phyloP scores from a whole-genome alignment of 2,329 filamentous ascomycete species.

The Cercospora zeae-maydis region DNA sequence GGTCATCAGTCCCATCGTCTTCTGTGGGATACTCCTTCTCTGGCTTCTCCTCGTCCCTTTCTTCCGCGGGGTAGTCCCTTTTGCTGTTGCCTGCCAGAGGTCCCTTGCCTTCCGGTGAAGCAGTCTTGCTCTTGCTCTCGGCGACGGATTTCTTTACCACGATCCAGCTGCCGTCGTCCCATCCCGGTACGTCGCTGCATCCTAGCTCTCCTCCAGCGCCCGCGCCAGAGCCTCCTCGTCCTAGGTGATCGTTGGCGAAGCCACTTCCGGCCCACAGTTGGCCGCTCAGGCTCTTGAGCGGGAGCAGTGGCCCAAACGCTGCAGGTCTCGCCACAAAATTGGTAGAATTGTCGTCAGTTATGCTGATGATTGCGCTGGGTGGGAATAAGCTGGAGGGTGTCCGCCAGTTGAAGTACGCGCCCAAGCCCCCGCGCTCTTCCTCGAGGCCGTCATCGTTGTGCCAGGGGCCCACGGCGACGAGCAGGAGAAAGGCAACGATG shows the following conservation, averaged over 20 bases:
- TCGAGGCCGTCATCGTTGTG: conserved; percentile 16
- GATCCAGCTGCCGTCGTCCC: conserved; percentile 58
- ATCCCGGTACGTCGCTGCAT: conserved; percentile 90
- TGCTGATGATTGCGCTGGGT: conserved; percentile 88
- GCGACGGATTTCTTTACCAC: conserved; percentile 21
- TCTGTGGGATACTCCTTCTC: conserved; percentile 31
- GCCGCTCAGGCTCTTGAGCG: conserved; percentile 73
- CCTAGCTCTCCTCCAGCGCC: conserved; percentile 78
- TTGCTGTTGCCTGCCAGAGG: conserved; percentile 25
- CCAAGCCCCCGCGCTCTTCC: conserved; percentile 37
- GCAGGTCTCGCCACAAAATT: conserved; percentile 92
- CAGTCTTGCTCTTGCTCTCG: conserved; percentile 23
- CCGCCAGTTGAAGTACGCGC: conserved; percentile 49
- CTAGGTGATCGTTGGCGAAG: conserved; percentile 74
- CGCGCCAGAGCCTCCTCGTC: conserved; percentile 52
- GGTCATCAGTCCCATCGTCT: conserved; percentile 80
- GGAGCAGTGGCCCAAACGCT: conserved; percentile 81
- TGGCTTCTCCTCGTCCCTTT: conserved; percentile 50
- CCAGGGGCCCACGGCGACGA: conserved; percentile 41
- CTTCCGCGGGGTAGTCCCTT: conserved; percentile 17
- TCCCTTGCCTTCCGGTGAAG: conserved; percentile 11
- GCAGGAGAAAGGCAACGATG: conserved; percentile 43
- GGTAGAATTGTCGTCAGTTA: conserved; percentile 97
- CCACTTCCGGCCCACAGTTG: conserved; percentile 91
- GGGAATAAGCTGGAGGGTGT: conserved; percentile 81